Evolutionary conservation across 805 yeast genomes (phyloP).

Genomic region (Lachancea quebecensis): DNA sequence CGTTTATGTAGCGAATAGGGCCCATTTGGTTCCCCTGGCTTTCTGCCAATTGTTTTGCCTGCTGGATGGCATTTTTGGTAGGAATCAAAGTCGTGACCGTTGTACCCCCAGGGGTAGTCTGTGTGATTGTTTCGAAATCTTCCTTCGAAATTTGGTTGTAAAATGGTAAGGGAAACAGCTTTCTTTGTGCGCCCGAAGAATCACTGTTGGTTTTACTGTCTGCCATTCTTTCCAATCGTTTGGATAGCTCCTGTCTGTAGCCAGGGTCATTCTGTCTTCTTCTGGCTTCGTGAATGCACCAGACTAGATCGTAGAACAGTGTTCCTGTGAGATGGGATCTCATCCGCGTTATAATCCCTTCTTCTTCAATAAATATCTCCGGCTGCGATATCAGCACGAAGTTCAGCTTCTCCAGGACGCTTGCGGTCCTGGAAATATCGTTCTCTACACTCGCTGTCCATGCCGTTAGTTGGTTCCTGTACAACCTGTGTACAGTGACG

Average conservation of each 20-base stretch:
- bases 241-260: slow-evolving; percentile 27
- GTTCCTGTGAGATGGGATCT: slow-evolving; percentile 90
- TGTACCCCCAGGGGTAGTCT: slow-evolving; percentile 89
- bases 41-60: slow-evolving; percentile 26
- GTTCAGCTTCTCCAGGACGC: slow-evolving; percentile 80
- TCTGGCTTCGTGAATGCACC: slow-evolving; percentile 93
- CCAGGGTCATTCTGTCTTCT: slow-evolving; percentile 49
- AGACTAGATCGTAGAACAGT: slow-evolving; percentile 81
- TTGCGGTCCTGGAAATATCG: slow-evolving; percentile 87
- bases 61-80: slow-evolving; percentile 62
- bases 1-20: slow-evolving; percentile 50
- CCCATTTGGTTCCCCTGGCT: slow-evolving; percentile 19
- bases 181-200: slow-evolving; percentile 16
- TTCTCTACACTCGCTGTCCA: slow-evolving; percentile 82
- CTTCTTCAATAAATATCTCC: slow-evolving; percentile 62
- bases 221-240: slow-evolving; percentile 32
- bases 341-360: slow-evolving; percentile 80
- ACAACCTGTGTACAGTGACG: slow-evolving; percentile 84
- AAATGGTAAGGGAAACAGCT: slow-evolving; percentile 73
- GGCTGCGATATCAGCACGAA: slow-evolving; percentile 84
- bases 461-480: slow-evolving; percentile 79
- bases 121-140: slow-evolving; percentile 75
- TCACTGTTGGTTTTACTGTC: slow-evolving; percentile 19
- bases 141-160: slow-evolving; percentile 87
- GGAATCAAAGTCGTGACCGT: slow-evolving; percentile 86